These are phyloP conservation scores for Meyerozyma smithsonii DNA, from an alignment of 1,139 yeast species.

Conservation along the genomic window DNA sequence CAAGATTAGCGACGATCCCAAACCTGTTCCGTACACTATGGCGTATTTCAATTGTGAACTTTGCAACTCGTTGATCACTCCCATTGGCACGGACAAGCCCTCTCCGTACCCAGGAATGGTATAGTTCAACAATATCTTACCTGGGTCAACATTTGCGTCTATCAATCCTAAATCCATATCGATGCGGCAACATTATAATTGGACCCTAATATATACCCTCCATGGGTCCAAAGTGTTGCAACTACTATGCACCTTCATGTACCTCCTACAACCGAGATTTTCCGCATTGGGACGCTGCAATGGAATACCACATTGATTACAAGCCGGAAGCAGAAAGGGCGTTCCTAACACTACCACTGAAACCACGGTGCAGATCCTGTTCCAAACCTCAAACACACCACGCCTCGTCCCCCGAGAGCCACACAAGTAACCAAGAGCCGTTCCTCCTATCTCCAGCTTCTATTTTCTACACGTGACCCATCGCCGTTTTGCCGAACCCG, in stretches of 20 bases:
- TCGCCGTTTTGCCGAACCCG: neutral
- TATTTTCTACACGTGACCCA: neutral
- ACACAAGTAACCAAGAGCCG: too few species aligned
- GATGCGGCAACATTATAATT: slow-evolving; percentile 5
- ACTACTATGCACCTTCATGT: slow-evolving; percentile 4
- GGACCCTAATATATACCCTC: too few species aligned
- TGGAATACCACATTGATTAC: slow-evolving; percentile 6
- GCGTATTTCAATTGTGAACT: slow-evolving; percentile 9
- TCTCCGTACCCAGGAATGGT: slow-evolving; percentile 13
- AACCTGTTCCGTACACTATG: slow-evolving; percentile 20
- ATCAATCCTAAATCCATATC: slow-evolving; percentile 8
- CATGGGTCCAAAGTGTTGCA: too few species aligned
- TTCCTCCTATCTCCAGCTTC: too few species aligned
- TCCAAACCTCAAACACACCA: too few species aligned
- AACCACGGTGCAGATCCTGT: too few species aligned
- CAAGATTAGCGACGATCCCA: slow-evolving; percentile 26
- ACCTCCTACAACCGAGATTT: neutral
- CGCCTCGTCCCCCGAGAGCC: too few species aligned
- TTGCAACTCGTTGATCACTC: slow-evolving; percentile 11
- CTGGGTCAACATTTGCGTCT: slow-evolving; percentile 11
- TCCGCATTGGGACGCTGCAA: slow-evolving; percentile 9
- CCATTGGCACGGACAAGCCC: slow-evolving; percentile 10
- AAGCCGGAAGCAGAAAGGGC: too few species aligned
- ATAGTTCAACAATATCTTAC: slow-evolving; percentile 14
- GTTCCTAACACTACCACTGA: too few species aligned